Base-by-base conservation (phyloP, 495 filamentous ascomycete genomes). In the Penicillium chermesinum region DNA sequence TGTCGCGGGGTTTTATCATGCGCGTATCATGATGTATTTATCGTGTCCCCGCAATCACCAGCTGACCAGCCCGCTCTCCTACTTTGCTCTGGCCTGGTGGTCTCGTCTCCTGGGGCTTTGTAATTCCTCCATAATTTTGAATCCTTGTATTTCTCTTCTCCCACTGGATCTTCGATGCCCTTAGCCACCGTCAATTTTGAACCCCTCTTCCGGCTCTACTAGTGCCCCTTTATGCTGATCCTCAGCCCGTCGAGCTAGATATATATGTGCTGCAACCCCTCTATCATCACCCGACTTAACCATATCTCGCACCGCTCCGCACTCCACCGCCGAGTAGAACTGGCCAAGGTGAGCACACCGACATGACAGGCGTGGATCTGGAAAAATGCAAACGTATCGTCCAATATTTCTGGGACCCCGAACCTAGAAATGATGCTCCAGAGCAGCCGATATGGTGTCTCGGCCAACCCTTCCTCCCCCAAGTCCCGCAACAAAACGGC, bases 391-490 rank as follows among this genome's bases (percentile, higher is more conserved):
- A 89, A 65, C 83, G 87, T 48, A 80, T 98, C 48, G 82, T 96
- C 22, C 87, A 91, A 59, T 90, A 87, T 69, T 88, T 97, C 54
- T 99, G 91, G 89, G 94, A 97, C 53, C 89, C 91, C 0, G 84
- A 91, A 54, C 91, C 93, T 19, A 80, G 78, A 54, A 96, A 96
- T 64, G 88, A 95, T 57, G 63, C 67, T 20, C 78, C 79, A 39
- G 74, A 82, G 42, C 73, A 76, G 22, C 76, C 84, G 2, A 88
- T 95, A 54, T 99, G 93, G 94, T 91, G 87, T 54, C 73, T 99
- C 38, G 94, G 94, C 15, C 76, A 75, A 56, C 72, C 83, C 52
- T 97, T 96, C 63, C 76, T 54, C 8, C 49, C 61, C 10, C 39
- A 42, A 14, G 7, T n/a, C 46, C 15, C 38, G 35, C 17, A 49